Percentiles rank a stretch among this genome's conserved stretches.
These are phyloP conservation scores for Powellomyces hirtus DNA, from an alignment of 192 early-diverging fungal genomes.

Conservation along the genomic window DNA sequence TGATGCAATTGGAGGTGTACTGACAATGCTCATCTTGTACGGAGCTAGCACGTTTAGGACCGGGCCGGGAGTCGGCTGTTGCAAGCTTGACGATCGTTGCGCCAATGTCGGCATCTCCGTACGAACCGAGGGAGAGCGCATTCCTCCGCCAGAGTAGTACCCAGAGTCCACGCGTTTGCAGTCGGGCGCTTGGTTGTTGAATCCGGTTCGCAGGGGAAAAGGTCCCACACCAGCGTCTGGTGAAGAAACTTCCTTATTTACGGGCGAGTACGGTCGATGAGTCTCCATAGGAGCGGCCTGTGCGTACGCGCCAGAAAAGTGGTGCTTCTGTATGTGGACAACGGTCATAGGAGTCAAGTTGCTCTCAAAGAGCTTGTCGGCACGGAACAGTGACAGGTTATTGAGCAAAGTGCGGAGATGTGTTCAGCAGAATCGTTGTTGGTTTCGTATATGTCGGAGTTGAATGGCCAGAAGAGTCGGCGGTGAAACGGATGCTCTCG, in stretches of 20 bases:
- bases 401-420: too few relatives aligned
- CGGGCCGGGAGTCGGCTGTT: not conserved
- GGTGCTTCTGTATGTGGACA: not conserved
- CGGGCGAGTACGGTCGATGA: not conserved
- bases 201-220: not conserved
- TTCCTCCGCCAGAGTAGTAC: slow-evolving; percentile 8
- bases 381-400: too few relatives aligned
- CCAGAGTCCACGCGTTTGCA: slow-evolving; percentile 15
- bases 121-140: not conserved
- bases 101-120: not conserved
- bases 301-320: not conserved
- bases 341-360: not conserved
- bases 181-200: not conserved
- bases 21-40: not conserved
- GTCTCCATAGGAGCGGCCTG: not conserved
- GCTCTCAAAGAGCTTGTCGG: not conserved
- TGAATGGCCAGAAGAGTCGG: too few relatives aligned
- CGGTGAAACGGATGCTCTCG: too few relatives aligned
- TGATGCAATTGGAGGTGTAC: slow-evolving; percentile 1
- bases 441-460: too few relatives aligned
- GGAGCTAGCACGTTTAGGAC: not conserved
- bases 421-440: too few relatives aligned
- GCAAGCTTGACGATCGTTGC: not conserved
- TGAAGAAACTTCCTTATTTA: not conserved
- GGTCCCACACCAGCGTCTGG: not conserved